Conservation (phyloP, 139 green algal species). For the Closterium sp. region DNA sequence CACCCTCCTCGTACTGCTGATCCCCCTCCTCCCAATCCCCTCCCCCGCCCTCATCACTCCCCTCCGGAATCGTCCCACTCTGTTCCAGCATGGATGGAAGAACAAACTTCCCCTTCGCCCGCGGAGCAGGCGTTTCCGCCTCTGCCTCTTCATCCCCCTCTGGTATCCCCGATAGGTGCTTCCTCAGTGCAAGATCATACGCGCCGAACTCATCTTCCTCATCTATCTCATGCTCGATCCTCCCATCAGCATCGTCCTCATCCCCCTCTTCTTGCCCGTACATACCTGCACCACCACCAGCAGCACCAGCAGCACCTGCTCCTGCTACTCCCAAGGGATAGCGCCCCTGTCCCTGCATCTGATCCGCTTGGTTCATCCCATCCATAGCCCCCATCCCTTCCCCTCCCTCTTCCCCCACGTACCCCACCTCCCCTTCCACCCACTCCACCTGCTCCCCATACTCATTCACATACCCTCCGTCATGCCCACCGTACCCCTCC, state of each 20-base stretch:
- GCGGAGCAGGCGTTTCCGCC: neutral
- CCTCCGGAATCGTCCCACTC: neutral
- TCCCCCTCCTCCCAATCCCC: neutral
- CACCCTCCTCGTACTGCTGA: neutral
- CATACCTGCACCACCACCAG: neutral
- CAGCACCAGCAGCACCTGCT: neutral
- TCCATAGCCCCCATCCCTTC: neutral
- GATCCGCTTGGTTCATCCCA: neutral
- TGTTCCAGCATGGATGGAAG: neutral
- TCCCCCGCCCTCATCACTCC: neutral
- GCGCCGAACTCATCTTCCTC: neutral
- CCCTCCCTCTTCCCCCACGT: neutral
- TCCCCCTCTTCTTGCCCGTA: neutral
- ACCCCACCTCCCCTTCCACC: neutral
- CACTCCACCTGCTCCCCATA: neutral
- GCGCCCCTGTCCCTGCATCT: too few species aligned
- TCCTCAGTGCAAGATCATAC: neutral
- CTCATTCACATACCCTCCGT: neutral
- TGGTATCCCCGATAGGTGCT: neutral
- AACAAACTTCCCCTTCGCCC: neutral
- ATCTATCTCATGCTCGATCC: neutral
- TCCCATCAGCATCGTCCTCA: neutral
- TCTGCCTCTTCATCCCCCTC: neutral
- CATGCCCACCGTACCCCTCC: neutral
- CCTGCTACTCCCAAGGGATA: neutral